Evolutionary conservation across 73 alveolate genomes (phyloP).

Genomic region (Paraurostyla sp.): DNA sequence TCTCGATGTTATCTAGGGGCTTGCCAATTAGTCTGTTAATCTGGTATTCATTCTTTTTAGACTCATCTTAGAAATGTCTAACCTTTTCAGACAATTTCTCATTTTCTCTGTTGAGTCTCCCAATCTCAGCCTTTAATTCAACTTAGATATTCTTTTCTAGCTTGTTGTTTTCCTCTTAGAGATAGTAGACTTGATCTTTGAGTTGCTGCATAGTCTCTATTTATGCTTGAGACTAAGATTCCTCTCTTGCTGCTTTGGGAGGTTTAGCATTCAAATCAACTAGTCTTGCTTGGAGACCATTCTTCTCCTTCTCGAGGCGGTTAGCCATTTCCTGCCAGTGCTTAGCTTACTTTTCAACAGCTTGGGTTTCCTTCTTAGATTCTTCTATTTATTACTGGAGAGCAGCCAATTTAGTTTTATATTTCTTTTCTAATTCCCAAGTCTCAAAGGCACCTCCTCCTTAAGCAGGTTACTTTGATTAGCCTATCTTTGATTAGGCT

Average conservation of each 20-base stretch:
- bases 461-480: background rate
- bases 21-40: slow-evolving; percentile 16
- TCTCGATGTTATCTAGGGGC: slow-evolving; percentile 57
- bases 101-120: slow-evolving; percentile 17
- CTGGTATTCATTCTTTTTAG: slow-evolving; percentile 2
- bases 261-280: slow-evolving; percentile 55
- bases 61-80: slow-evolving; percentile 27
- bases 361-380: slow-evolving; percentile 47
- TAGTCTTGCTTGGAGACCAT: slow-evolving; percentile 7
- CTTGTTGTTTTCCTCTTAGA: slow-evolving; percentile 50
- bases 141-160: slow-evolving; percentile 27
- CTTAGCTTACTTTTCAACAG: slow-evolving; percentile 46
- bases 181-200: slow-evolving; percentile 51
- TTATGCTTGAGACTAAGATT: background rate
- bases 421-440: slow-evolving; percentile 62
- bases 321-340: slow-evolving; percentile 56
- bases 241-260: slow-evolving; percentile 44
- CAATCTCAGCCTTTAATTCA: slow-evolving; percentile 39
- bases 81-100: slow-evolving; percentile 15
- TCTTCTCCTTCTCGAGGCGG: slow-evolving; percentile 43
- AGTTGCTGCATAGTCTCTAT: slow-evolving; percentile 7
- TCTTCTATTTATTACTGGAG: slow-evolving; percentile 51
- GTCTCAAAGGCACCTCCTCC: slow-evolving; percentile 9
- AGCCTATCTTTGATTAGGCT: background rate
- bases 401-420: slow-evolving; percentile 53